These are phyloP conservation scores for Tolypocladium ophioglossoides DNA, from an alignment of 2,329 filamentous ascomycete genomes.

Conservation along the genomic window DNA sequence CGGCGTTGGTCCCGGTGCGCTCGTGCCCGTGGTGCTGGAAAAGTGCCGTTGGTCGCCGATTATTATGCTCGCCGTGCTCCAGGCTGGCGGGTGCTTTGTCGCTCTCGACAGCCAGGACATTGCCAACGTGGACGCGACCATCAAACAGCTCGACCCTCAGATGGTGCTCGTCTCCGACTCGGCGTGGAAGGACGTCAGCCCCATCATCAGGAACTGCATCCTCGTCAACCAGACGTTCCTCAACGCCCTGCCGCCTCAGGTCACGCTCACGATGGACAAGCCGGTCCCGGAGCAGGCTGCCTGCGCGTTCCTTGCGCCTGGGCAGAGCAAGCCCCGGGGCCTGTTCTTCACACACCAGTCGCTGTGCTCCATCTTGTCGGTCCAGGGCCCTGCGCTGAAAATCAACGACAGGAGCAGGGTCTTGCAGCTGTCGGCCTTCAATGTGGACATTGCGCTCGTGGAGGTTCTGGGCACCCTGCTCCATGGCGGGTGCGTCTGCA, in stretches of 20 bases:
- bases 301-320: constrained; percentile 50
- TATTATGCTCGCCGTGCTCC: constrained; percentile 58
- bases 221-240: constrained; percentile 32
- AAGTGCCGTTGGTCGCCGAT: constrained; percentile 61
- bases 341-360: constrained; percentile 52
- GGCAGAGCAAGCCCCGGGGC: constrained; percentile 41
- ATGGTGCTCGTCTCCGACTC: constrained; percentile 34
- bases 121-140: constrained; percentile 28
- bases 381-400: constrained; percentile 37
- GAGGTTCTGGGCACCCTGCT: constrained; percentile 43
- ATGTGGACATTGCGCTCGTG: constrained; percentile 40
- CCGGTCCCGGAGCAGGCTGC: constrained; percentile 37
- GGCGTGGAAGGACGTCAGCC: constrained; percentile 26
- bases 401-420: constrained; percentile 43
- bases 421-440: constrained; percentile 42
- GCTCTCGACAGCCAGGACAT: constrained; percentile 36
- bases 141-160: constrained; percentile 31
- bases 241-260: constrained; percentile 19
- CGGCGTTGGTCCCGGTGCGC: constrained; percentile 39
- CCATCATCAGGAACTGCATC: constrained; percentile 28
- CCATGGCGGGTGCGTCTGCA: constrained; percentile 47
- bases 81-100: constrained; percentile 42
- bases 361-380: constrained; percentile 41
- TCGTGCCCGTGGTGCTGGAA: constrained; percentile 58
- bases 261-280: constrained; percentile 16